phyloP scores from a whole-genome alignment of 2,329 filamentous ascomycete species.

The Atkinsonella texensis region DNA sequence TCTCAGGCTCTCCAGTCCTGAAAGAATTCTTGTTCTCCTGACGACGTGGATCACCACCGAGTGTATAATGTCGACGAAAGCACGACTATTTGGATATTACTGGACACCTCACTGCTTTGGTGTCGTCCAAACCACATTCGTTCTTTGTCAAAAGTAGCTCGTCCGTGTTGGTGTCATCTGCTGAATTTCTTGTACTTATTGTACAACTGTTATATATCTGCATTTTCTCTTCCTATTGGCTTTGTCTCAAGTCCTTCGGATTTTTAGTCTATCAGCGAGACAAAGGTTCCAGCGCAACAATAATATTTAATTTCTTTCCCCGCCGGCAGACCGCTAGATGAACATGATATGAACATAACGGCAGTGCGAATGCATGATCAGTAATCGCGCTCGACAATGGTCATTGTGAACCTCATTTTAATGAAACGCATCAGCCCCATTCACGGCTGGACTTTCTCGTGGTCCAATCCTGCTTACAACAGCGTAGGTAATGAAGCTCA shows the following conservation, averaged over 20 bases:
- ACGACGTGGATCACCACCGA: not conserved
- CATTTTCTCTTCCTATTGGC: not conserved
- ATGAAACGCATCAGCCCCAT: not conserved
- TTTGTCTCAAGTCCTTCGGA: not conserved
- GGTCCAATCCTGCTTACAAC: not conserved
- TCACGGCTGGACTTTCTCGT: not conserved
- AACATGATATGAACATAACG: too few species aligned
- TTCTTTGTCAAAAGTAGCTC: not conserved
- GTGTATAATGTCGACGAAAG: not conserved
- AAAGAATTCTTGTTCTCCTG: slow-evolving; percentile 13
- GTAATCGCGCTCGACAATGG: not conserved
- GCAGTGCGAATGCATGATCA: not conserved
- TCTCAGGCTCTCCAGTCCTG: slow-evolving; percentile 13
- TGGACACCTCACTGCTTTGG: not conserved
- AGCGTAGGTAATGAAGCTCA: not conserved
- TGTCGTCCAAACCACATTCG: not conserved
- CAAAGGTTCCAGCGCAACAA: not conserved
- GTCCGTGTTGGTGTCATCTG: not conserved
- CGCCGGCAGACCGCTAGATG: not conserved
- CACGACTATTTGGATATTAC: not conserved
- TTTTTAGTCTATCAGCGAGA: not conserved
- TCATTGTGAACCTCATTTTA: not conserved
- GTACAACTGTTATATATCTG: not conserved
- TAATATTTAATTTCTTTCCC: not conserved
- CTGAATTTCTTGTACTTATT: not conserved